Percentiles rank a stretch among this genome's conserved stretches.
phyloP scores from a whole-genome alignment of 2,329 filamentous ascomycete genomes.

The Pseudocercospora macadamiae region DNA sequence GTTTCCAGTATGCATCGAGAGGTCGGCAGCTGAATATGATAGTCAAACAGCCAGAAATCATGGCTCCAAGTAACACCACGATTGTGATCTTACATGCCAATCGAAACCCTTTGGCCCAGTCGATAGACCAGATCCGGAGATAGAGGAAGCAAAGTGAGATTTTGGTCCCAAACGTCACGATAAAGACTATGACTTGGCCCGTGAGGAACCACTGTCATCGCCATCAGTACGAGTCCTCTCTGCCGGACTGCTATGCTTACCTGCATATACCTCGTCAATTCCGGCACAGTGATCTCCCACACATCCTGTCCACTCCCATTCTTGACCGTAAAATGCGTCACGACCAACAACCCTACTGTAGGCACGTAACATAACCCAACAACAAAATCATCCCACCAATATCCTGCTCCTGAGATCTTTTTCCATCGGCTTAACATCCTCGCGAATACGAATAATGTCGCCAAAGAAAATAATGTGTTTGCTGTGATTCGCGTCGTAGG shows the following conservation, averaged over 20 bases:
- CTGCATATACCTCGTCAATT: conserved; percentile 3
- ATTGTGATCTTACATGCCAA: not conserved
- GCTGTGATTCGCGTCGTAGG: not conserved
- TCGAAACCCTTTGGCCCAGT: not conserved
- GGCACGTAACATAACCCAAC: not conserved
- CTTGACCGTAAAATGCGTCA: conserved; percentile 18
- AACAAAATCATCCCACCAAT: conserved; percentile 4
- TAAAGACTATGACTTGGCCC: conserved; percentile 9
- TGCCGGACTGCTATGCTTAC: not conserved
- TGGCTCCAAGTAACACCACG: not conserved
- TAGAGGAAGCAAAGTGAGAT: conserved; percentile 1
- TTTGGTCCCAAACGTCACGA: conserved; percentile 10
- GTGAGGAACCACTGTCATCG: conserved; percentile 4
- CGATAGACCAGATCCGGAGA: conserved; percentile 6
- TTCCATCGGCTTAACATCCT: conserved; percentile 7
- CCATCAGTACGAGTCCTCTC: too few species aligned
- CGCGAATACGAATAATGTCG: conserved; percentile 3
- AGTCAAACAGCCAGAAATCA: not conserved
- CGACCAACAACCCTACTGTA: conserved; percentile 21
- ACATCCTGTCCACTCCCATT: conserved; percentile 11
- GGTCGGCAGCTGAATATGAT: conserved; percentile 3
- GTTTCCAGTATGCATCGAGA: conserved; percentile 8
- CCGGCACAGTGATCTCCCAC: not conserved
- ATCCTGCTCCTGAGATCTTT: not conserved
- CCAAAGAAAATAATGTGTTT: conserved; percentile 5